Base-by-base conservation (phyloP, 2,329 filamentous ascomycete species). In the Ascochyta rabiei region DNA sequence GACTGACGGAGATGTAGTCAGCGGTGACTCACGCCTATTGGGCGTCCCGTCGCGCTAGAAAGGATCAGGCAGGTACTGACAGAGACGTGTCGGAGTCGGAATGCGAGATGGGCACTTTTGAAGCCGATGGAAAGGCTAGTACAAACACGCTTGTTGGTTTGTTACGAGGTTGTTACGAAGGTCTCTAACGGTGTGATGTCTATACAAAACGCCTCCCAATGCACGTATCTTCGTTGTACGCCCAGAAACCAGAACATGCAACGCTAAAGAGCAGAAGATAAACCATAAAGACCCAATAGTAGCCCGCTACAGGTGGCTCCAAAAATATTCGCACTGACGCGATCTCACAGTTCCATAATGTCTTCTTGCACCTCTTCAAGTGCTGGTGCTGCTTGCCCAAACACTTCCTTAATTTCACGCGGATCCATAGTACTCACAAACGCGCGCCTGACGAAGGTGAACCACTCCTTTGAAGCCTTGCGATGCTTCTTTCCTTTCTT, bases 361-460 rank as follows among this genome's bases (percentile, higher is more conserved):
- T 69, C 62, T 23, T 63, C 43, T n/a, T 62, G 39, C 12, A 12
- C 45, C 9, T 44, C 54, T 13, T 23, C 51, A 3, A 23, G 9
- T 16, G 23, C 19, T 6, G 26, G 21, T 16, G 48, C 26, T 24
- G 12, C 41, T 38, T 35, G 42, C 10, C 59, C 54, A 52, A 71
- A 76, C 18, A 71, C 24, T 34, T 82, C 72, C 53, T 78, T 70
- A 15, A 96, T 79, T 35, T 93, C 86, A 44, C 88, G 81, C 48
- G 84, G 78, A 45, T 85, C 82, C 64, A 89, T 77, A 3, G 88
- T 92, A 34, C 86, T 84, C 19, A 96, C 89, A 76, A 95, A 96
- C 0, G 92, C 92, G 51, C 91, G 86, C 55, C 80, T 75, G 24
- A 96, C 77, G 71, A 96, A 96, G 44, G 88, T 85, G 56, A 87